Conservation (phyloP, 169 alveolate species). For the Plasmodium blacklocki region DNA sequence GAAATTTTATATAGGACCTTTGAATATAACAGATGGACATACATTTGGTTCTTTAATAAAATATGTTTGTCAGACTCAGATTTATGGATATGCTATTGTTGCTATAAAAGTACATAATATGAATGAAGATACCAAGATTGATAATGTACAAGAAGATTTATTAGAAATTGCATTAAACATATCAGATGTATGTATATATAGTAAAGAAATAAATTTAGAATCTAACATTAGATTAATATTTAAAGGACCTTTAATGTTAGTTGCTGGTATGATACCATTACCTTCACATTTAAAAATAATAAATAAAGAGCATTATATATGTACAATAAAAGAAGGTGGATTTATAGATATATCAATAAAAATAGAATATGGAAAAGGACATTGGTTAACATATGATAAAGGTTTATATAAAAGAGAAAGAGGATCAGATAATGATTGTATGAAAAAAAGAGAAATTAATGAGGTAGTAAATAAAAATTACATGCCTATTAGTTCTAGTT, state of each 20-base stretch:
- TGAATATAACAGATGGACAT: conserved; percentile 88
- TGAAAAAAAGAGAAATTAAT: conserved; percentile 82
- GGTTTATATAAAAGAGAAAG: conserved; percentile 86
- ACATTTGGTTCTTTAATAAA: conserved; percentile 88
- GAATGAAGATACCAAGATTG: conserved; percentile 80
- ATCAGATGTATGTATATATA: conserved; percentile 79
- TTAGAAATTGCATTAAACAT: conserved; percentile 86
- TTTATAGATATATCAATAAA: conserved; percentile 84
- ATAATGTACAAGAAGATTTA: conserved; percentile 85
- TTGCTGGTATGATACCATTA: conserved; percentile 87
- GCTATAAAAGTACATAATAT: conserved; percentile 87
- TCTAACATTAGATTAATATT: conserved; percentile 82
- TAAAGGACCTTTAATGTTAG: conserved; percentile 84
- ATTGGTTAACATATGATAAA: conserved; percentile 66
- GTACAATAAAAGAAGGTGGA: conserved; percentile 85
- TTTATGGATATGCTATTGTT: conserved; percentile 89
- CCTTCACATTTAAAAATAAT: conserved; percentile 84
- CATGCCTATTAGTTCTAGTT: conserved; percentile 85
- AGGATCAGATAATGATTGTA: conserved; percentile 85
- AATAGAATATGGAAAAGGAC: conserved; percentile 90
- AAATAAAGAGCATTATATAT: conserved; percentile 84
- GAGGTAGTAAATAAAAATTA: conserved; percentile 85
- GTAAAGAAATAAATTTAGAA: conserved; percentile 44
- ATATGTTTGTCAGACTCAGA: conserved; percentile 83
- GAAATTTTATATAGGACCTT: conserved; percentile 88